Percentiles rank a stretch among this genome's conserved stretches.
phyloP scores from a whole-genome alignment of 2,329 filamentous ascomycete species.

The Plenodomus tracheiphilus region DNA sequence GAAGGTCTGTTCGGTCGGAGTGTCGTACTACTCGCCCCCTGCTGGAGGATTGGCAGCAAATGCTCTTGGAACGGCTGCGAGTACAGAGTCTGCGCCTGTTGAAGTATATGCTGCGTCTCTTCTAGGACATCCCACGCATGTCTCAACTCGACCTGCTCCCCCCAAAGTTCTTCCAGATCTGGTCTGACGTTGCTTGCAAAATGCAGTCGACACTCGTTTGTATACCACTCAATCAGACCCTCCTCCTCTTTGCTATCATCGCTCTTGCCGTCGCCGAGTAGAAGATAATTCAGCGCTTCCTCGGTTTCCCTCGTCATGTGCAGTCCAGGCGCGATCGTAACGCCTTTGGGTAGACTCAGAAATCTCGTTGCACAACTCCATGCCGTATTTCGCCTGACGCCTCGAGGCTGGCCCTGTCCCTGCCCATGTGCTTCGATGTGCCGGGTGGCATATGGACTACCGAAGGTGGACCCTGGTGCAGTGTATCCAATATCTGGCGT shows the following conservation, averaged over 20 bases:
- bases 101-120: constrained; percentile 42
- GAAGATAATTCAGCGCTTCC: constrained; percentile 42
- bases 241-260: constrained; percentile 37
- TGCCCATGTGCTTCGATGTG: constrained; percentile 41
- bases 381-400: constrained; percentile 44
- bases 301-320: constrained; percentile 36
- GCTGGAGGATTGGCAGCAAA: constrained; percentile 35
- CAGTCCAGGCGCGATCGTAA: constrained; percentile 19
- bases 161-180: constrained; percentile 35
- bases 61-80: constrained; percentile 41
- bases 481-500: constrained; percentile 50
- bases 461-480: constrained; percentile 46
- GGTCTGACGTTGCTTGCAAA: constrained; percentile 43
- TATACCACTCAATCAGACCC: constrained; percentile 50
- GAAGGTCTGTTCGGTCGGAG: constrained; percentile 44
- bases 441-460: constrained; percentile 35
- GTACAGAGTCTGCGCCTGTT: constrained; percentile 44
- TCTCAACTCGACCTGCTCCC: constrained; percentile 23
- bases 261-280: constrained; percentile 38
- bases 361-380: constrained; percentile 54
- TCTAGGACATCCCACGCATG: constrained; percentile 39
- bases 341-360: constrained; percentile 40
- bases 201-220: constrained; percentile 48
- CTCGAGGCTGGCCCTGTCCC: constrained; percentile 34
- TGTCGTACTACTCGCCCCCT: constrained; percentile 24